Evolutionary conservation across 2,329 filamentous ascomycete species (phyloP), one percentile per base, ranked within the genome.

Genomic region (Grosmannia serpens): DNA sequence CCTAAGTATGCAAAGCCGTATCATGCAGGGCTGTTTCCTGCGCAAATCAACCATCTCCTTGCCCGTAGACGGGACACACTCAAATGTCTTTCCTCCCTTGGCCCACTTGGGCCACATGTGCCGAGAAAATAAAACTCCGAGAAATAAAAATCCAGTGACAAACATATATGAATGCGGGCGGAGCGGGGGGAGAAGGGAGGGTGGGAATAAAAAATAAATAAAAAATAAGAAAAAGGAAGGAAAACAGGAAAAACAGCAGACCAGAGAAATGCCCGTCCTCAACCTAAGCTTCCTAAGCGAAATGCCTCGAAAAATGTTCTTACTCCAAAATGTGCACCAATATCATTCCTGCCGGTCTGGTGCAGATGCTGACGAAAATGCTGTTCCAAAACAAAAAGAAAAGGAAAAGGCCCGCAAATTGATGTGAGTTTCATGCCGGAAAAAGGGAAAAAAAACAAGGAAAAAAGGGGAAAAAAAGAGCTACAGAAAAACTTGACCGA

Each of bases 301-400:
- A 54, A 57, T 50, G 29, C 50, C 31, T 53, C 58, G 51, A 56
- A 59, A 59, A 24, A 59, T 56, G 22, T 49, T 26, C n/a, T 8
- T 41, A 59, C 58, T 59, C 58, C 58, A 59, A 59, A 53, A 59
- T 59, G 53, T 35, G 47, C 33, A 33, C 47, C 54, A 13, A 58
- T 17, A 56, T 53, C 35, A 49, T 6, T 29, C 53, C 24, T 46
- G 20, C 31, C 49, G 26, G 41, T 24, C 41, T 27, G 44, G 35
- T 57, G 44, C 55, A 57, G 33, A 62, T 58, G 61, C 61, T 47
- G 55, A 51, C 59, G 57, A 54, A 59, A 61, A 62, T 59, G 61
- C 61, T 55, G 53, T 44, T 22, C 49, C 26, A 54, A 58, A 54
- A 56, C 10, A 38, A 26, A 53, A 38, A 44, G 41, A 26, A 53